Conservation (phyloP, 495 filamentous ascomycete genomes). For the Opeltia flavorubescens region DNA sequence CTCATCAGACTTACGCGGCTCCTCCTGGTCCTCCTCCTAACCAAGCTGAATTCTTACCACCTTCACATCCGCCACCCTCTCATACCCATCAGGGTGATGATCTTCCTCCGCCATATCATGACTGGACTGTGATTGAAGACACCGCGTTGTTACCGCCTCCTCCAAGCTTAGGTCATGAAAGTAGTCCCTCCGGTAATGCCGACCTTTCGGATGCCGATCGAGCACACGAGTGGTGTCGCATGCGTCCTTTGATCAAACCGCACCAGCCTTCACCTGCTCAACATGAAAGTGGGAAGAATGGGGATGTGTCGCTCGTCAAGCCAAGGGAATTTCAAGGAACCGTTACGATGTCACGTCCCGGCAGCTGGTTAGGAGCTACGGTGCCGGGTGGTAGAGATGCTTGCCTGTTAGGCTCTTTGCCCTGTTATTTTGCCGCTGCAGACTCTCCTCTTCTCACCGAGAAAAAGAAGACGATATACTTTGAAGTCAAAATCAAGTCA, state of each 20-base stretch:
- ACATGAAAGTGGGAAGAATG: conserved; percentile 24
- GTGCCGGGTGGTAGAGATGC: conserved; percentile 25
- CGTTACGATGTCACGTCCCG: conserved; percentile 19
- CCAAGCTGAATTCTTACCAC: conserved; percentile 11
- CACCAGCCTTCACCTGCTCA: conserved; percentile 28
- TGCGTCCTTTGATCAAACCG: conserved; percentile 49
- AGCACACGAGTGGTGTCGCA: conserved; percentile 55
- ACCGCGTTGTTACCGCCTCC: conserved; percentile 72
- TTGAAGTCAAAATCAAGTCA: conserved; percentile 49
- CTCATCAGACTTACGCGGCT: conserved; percentile 12
- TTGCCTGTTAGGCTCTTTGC: conserved; percentile 49
- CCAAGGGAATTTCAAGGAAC: conserved; percentile 35
- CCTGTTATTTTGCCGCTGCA: conserved; percentile 54
- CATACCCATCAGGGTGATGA: conserved; percentile 2
- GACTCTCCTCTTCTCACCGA: conserved; percentile 52
- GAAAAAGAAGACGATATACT: conserved; percentile 55
- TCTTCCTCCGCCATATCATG: conserved; percentile 51
- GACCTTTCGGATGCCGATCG: conserved; percentile 51
- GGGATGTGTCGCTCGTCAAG: conserved; percentile 31
- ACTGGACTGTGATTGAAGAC: conserved; percentile 74
- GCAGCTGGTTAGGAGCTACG: conserved; percentile 33
- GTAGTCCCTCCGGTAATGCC: conserved; percentile 63
- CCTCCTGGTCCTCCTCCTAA: conserved; percentile 20
- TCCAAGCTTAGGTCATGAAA: conserved; percentile 51
- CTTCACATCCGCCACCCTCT: conserved; percentile 13